These are phyloP conservation scores for Schwanniomyces pseudopolymorphus DNA, from an alignment of 805 yeast species.

Conservation along the genomic window DNA sequence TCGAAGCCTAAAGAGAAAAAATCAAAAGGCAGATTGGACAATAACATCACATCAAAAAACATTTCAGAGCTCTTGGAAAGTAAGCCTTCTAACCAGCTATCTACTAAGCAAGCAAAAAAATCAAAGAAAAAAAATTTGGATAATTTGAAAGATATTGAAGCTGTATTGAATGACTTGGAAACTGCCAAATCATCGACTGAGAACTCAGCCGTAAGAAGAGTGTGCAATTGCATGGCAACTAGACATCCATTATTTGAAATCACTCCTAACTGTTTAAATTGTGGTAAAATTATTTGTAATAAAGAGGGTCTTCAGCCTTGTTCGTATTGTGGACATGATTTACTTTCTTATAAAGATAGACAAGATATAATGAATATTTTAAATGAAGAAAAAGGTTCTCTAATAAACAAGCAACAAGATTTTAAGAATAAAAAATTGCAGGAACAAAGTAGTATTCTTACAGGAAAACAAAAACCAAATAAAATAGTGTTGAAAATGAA, in stretches of 20 bases:
- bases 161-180: constrained; percentile 56
- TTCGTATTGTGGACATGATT: constrained; percentile 69
- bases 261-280: constrained; percentile 90
- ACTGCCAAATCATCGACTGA: constrained; percentile 7
- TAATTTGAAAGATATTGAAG: constrained; percentile 63
- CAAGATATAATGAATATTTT: constrained; percentile 53
- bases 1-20: constrained; percentile 6
- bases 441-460: constrained; percentile 10
- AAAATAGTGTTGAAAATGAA: constrained; percentile 55
- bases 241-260: constrained; percentile 85
- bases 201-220: constrained; percentile 17
- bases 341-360: constrained; percentile 65
- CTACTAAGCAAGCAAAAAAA: constrained; percentile 24
- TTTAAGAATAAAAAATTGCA: constrained; percentile 13
- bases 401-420: constrained; percentile 16
- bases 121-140: constrained; percentile 49
- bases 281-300: constrained; percentile 91
- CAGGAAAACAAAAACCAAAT: constrained; percentile 34
- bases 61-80: constrained; percentile 48
- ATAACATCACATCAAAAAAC: constrained; percentile 5
- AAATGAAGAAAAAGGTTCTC: constrained; percentile 49
- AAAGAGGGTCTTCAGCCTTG: constrained; percentile 93
- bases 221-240: constrained; percentile 83
- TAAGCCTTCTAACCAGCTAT: constrained; percentile 30
- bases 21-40: constrained; percentile 9